These are phyloP conservation scores for Penicillium alfredii DNA, from an alignment of 495 filamentous ascomycete species.

Conservation along the genomic window DNA sequence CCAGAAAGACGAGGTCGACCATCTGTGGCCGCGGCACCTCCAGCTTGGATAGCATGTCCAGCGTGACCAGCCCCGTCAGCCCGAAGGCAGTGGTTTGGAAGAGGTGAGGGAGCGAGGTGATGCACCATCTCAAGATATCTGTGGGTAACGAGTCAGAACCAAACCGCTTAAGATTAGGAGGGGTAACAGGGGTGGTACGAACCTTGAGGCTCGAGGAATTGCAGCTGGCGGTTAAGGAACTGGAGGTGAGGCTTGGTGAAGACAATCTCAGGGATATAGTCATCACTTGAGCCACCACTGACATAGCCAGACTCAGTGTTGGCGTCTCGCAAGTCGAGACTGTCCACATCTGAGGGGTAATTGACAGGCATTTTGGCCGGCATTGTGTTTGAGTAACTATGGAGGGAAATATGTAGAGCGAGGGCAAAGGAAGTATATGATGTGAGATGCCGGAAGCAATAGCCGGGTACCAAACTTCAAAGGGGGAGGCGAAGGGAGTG, in stretches of 20 bases:
- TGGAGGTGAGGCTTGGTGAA: constrained; percentile 86
- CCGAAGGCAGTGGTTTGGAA: constrained; percentile 98
- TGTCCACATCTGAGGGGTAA: constrained; percentile 38
- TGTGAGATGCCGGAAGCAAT: constrained; percentile 4
- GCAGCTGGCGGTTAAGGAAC: constrained; percentile 82
- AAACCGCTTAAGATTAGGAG: constrained; percentile 7
- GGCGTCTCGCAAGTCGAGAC: constrained; percentile 29
- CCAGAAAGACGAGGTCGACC: constrained; percentile 91
- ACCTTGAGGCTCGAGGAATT: constrained; percentile 73
- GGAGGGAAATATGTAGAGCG: not conserved
- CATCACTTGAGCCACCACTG: constrained; percentile 62
- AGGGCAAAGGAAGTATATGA: constrained; percentile 2
- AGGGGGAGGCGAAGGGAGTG: constrained; percentile 6
- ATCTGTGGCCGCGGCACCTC: constrained; percentile 58
- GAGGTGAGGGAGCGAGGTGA: constrained; percentile 80
- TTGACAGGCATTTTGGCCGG: constrained; percentile 34
- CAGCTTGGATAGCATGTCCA: constrained; percentile 92
- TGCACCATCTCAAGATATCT: constrained; percentile 90
- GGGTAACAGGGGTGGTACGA: constrained; percentile 12
- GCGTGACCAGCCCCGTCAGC: constrained; percentile 83
- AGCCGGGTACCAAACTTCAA: constrained; percentile 1
- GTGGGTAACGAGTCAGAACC: constrained; percentile 22
- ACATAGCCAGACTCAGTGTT: constrained; percentile 82
- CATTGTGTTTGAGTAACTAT: no score
- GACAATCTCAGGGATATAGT: constrained; percentile 65